These are phyloP conservation scores for Chlorella ohadii DNA, from an alignment of 139 green algal species.

Conservation along the genomic window DNA sequence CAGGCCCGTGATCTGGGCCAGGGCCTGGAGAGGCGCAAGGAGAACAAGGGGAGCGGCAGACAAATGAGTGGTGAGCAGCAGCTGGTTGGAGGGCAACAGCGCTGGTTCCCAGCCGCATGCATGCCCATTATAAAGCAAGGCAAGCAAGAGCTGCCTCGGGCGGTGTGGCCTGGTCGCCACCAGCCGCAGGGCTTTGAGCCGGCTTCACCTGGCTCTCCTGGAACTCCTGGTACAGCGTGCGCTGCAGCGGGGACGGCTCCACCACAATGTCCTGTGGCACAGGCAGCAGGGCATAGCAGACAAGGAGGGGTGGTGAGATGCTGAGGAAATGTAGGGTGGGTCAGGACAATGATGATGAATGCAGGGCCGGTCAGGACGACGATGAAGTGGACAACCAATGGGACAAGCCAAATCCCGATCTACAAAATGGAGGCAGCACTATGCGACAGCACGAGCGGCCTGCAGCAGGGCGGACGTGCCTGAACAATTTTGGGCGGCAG, in stretches of 20 bases:
- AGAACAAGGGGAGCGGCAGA: neutral
- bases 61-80: neutral
- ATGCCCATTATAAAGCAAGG: too few relatives aligned
- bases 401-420: too few relatives aligned
- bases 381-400: too few relatives aligned
- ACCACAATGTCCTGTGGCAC: conserved; percentile 90
- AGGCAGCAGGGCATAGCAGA: neutral
- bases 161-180: too few relatives aligned
- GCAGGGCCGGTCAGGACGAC: too few relatives aligned
- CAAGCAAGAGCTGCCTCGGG: too few relatives aligned
- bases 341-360: too few relatives aligned
- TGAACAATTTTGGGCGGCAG: conserved; percentile 96
- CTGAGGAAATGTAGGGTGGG: too few relatives aligned
- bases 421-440: too few relatives aligned
- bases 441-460: too few relatives aligned
- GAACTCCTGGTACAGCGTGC: conserved; percentile 88
- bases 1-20: conserved; percentile 36
- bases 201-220: conserved; percentile 15
- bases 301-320: too few relatives aligned
- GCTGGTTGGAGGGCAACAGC: neutral
- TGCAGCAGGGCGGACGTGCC: neutral
- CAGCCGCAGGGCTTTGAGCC: neutral
- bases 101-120: neutral
- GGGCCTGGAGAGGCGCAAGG: neutral
- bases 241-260: conserved; percentile 86